Base-by-base conservation (phyloP, 1,284 basidiomycete species). In the Marasmius tenuissimus region DNA sequence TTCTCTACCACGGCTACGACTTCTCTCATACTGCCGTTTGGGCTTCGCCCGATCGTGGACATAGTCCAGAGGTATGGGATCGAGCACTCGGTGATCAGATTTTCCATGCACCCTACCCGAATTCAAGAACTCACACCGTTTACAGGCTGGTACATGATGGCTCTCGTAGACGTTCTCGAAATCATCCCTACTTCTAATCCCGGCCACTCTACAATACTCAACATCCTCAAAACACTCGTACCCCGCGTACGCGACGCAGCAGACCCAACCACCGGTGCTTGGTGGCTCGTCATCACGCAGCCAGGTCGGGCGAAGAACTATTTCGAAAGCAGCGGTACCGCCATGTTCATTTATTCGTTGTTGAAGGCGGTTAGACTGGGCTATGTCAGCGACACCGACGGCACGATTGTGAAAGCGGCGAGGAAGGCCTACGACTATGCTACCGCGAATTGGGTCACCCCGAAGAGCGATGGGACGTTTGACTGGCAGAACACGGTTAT, bases 1-100 rank as follows among this genome's bases (percentile, higher is more conserved):
- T 83, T 4, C 69, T 84, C 52, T 81, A 82, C 65, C 82, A 83
- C 65, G 82, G 81, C 14, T 83, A 83, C 67, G 79, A 81, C 66
- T 76, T 70, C 61, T 78, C 78, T 4, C 72, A 78, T 63, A 75
- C 69, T 33, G 71, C 76, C 6, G 65, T 73, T 12, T 84, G 81
- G 82, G 80, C 81, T 5, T 75, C 75, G 11, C 62, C 77, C 1
- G 78, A 80, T 65, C 75, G 79, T 5, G 82, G 81, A 0, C 79
- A 80, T 59, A 78, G 76, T 12, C 79, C 80, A 4, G 78, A 82
- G 61, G 76, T 83, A 16, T 83, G 81, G 81, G 76, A 78, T 59
- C 77, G 81, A 22, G 80, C 81, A 0, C 53, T 83, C 27, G 81
- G 61, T 53, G 45, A 34, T 52, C 38, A 10, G n/a, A 6, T 6